A percentile compares a stretch with the other conserved stretches of the same genome.
Conservation (phyloP, 2,329 filamentous ascomycete species). For the Helminthosporium solani region DNA sequence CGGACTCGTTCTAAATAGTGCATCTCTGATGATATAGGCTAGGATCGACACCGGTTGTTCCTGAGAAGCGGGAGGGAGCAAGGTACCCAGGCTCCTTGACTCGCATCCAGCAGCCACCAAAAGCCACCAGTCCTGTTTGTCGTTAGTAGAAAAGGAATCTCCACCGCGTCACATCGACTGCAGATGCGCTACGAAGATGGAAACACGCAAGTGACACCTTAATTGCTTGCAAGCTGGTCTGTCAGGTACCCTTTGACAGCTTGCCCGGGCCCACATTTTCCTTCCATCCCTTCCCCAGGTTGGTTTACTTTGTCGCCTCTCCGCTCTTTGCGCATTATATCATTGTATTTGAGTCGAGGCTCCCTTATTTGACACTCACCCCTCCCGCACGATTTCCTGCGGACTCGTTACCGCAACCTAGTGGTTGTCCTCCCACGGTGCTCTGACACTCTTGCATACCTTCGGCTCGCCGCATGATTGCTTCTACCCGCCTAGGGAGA, state of each 20-base stretch:
- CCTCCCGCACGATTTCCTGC: constrained; percentile 9
- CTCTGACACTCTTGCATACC: constrained; percentile 2
- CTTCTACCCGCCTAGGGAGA: constrained; percentile 11
- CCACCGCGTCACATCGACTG: constrained; percentile 25
- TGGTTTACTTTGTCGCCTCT: constrained; percentile 15
- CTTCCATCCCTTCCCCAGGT: constrained; percentile 9
- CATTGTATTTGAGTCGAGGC: constrained; percentile 17
- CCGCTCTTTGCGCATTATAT: constrained; percentile 11
- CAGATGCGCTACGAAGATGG: constrained; percentile 11
- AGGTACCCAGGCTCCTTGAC: constrained; percentile 19
- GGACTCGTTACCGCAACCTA: constrained; percentile 13
- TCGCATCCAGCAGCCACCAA: constrained; percentile 27
- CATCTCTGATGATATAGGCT: constrained; percentile 1
- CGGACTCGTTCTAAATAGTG: not conserved
- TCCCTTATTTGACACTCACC: constrained; percentile 12
- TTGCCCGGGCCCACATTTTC: constrained; percentile 9
- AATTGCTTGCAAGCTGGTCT: constrained; percentile 14
- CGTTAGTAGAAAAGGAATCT: constrained; percentile 15
- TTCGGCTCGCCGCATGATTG: constrained; percentile 13
- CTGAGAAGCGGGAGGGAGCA: constrained; percentile 3
- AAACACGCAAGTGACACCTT: constrained; percentile 23
- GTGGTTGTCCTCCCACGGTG: constrained; percentile 4
- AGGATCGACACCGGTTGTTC: constrained; percentile 5
- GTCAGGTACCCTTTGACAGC: constrained; percentile 26
- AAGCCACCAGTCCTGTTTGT: constrained; percentile 18